These are phyloP conservation scores for Phaeophleospora eucalypticola DNA, from an alignment of 2,329 filamentous ascomycete genomes.

Conservation along the genomic window DNA sequence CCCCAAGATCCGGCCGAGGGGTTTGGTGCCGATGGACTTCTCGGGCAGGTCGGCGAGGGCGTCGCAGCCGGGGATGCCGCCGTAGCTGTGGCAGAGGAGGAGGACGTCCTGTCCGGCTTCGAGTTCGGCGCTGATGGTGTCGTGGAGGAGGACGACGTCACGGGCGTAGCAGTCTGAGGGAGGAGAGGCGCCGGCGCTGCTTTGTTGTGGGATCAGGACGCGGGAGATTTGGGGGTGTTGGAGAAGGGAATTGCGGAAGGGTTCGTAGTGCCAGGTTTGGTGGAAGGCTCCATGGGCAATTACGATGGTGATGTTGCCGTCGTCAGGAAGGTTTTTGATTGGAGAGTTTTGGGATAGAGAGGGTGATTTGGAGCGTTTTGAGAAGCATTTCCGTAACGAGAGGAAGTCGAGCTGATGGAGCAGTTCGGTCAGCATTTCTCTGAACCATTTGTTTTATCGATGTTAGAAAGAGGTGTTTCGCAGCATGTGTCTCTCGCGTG, in stretches of 20 bases:
- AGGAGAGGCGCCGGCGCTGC: slow-evolving; percentile 9
- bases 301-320: slow-evolving; percentile 10
- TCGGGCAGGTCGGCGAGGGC: slow-evolving; percentile 12
- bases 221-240: slow-evolving; percentile 8
- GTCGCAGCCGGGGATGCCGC: slow-evolving; percentile 19
- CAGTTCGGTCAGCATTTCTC: too few species aligned
- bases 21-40: background rate
- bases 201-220: slow-evolving; percentile 12
- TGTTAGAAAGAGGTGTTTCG: too few species aligned
- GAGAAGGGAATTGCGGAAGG: slow-evolving; percentile 8
- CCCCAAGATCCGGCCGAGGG: slow-evolving; percentile 12
- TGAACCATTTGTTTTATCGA: too few species aligned
- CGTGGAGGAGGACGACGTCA: slow-evolving; percentile 11
- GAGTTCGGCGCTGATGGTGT: slow-evolving; percentile 9
- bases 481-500: too few species aligned
- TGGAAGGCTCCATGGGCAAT: slow-evolving; percentile 19
- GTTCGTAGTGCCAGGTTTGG: slow-evolving; percentile 16
- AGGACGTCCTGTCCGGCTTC: slow-evolving; percentile 13
- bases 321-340: background rate
- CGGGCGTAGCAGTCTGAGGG: slow-evolving; percentile 10
- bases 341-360: background rate
- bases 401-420: background rate
- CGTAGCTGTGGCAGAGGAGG: slow-evolving; percentile 19
- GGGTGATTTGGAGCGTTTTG: background rate
- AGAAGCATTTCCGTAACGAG: background rate